Conservation (phyloP, 2,329 filamentous ascomycete species). For the Mycogone perniciosa region DNA sequence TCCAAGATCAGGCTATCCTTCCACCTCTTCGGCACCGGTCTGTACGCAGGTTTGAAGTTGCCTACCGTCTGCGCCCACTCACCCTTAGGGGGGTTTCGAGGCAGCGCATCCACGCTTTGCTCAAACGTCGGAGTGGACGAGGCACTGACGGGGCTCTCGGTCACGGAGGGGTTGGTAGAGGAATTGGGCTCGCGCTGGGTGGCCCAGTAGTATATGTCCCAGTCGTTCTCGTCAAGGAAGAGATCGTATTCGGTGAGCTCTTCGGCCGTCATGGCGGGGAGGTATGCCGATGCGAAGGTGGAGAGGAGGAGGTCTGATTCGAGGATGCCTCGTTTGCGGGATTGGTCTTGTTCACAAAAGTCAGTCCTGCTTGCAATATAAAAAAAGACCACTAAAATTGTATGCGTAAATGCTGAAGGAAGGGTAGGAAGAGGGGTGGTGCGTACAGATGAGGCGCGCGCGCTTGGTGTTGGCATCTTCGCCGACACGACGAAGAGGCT, state of each 20-base stretch:
- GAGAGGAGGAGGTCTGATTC: slow-evolving; percentile 94
- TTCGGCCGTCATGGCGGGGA: slow-evolving; percentile 62
- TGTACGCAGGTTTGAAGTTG: slow-evolving; percentile 87
- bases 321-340: slow-evolving; percentile 89
- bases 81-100: slow-evolving; percentile 42
- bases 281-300: slow-evolving; percentile 80
- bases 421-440: neutral
- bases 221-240: slow-evolving; percentile 98
- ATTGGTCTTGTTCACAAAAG: slow-evolving; percentile 63
- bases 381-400: neutral
- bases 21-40: slow-evolving; percentile 84
- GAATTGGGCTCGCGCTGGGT: slow-evolving; percentile 66
- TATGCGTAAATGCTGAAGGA: slow-evolving; percentile 2
- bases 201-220: slow-evolving; percentile 99
- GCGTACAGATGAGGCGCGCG: slow-evolving; percentile 67
- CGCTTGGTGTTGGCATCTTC: slow-evolving; percentile 84
- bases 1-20: slow-evolving; percentile 70
- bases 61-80: slow-evolving; percentile 98
- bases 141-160: slow-evolving; percentile 22
- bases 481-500: slow-evolving; percentile 77
- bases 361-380: neutral
- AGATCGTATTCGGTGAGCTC: slow-evolving; percentile 81
- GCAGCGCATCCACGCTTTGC: slow-evolving; percentile 21
- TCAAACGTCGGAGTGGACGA: slow-evolving; percentile 11
- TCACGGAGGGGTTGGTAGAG: slow-evolving; percentile 29